A percentile compares a stretch with the other conserved stretches of the same genome.
Evolutionary conservation across 2,329 filamentous ascomycete genomes (phyloP).

Genomic region (Fusarium sp.): DNA sequence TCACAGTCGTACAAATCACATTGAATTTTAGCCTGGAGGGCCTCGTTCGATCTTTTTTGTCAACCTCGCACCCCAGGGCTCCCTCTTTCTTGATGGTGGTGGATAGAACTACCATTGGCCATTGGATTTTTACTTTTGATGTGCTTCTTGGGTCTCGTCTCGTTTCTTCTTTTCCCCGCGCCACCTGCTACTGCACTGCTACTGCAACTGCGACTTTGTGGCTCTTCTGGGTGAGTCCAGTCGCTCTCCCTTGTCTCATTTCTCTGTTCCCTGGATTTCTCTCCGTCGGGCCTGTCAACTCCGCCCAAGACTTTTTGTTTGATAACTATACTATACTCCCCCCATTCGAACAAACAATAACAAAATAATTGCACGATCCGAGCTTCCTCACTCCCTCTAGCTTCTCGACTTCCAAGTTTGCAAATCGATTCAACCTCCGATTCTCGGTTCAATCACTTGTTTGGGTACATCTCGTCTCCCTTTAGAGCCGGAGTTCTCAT

Average conservation of each 20-base stretch:
- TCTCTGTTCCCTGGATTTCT: conserved; percentile 18
- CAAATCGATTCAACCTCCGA: conserved; percentile 12
- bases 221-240: conserved; percentile 8
- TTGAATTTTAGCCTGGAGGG: conserved; percentile 11
- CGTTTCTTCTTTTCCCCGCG: conserved; percentile 23
- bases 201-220: conserved; percentile 14
- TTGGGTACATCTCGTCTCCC: conserved; percentile 16
- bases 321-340: background rate
- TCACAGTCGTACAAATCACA: conserved; percentile 4
- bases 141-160: conserved; percentile 24
- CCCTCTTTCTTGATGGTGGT: background rate
- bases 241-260: conserved; percentile 31
- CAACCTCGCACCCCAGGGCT: background rate
- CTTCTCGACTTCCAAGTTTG: conserved; percentile 24
- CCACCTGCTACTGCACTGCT: conserved; percentile 20
- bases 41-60: conserved; percentile 29
- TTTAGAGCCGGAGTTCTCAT: conserved; percentile 21
- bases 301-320: conserved; percentile 3
- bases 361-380: background rate
- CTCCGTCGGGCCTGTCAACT: conserved; percentile 7
- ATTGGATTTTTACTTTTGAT: conserved; percentile 21
- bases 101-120: background rate
- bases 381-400: conserved; percentile 10
- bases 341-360: conserved; percentile 5
- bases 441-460: conserved; percentile 26